These are phyloP conservation scores for Penicillium roqueforti DNA, from an alignment of 495 filamentous ascomycete genomes.

Conservation along the genomic window DNA sequence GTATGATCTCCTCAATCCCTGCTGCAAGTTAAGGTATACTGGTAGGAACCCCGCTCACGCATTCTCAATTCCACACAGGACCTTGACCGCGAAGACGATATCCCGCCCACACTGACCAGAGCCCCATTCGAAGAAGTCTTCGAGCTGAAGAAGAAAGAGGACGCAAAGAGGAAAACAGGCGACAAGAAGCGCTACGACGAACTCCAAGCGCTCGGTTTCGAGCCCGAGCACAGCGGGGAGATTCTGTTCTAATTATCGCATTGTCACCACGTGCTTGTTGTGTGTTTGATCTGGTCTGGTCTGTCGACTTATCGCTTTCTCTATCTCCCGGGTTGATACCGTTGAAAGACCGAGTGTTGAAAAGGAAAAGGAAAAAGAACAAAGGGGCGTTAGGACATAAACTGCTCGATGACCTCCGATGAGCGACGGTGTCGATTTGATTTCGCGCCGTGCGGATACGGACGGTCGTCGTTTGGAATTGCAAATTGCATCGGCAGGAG, in stretches of 20 bases:
- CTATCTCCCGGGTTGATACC: neutral
- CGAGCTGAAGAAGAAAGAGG: conserved; percentile 64
- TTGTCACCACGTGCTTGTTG: neutral
- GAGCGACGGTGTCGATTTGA: neutral
- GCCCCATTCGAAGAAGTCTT: conserved; percentile 67
- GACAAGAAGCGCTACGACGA: conserved; percentile 68
- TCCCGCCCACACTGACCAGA: conserved; percentile 63
- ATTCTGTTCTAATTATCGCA: conserved; percentile 52
- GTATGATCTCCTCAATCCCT: conserved; percentile 33
- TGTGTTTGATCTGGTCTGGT: conserved; percentile 1
- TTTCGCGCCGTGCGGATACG: neutral
- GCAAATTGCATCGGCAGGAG: conserved; percentile 1
- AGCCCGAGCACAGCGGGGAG: conserved; percentile 78
- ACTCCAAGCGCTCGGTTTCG: conserved; percentile 74
- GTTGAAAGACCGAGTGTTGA: neutral
- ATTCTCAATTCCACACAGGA: conserved; percentile 50
- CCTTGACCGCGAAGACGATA: conserved; percentile 87
- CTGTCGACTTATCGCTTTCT: neutral
- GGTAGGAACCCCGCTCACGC: neutral
- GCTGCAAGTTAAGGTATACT: neutral
- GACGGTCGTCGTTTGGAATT: neutral
- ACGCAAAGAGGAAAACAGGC: conserved; percentile 59
- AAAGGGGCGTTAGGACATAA: neutral
- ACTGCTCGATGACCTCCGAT: neutral
- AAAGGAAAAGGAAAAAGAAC: neutral